Percentiles rank a stretch among this genome's conserved stretches.
phyloP scores from a whole-genome alignment of 495 filamentous ascomycete species.

The Cercophora scortea region DNA sequence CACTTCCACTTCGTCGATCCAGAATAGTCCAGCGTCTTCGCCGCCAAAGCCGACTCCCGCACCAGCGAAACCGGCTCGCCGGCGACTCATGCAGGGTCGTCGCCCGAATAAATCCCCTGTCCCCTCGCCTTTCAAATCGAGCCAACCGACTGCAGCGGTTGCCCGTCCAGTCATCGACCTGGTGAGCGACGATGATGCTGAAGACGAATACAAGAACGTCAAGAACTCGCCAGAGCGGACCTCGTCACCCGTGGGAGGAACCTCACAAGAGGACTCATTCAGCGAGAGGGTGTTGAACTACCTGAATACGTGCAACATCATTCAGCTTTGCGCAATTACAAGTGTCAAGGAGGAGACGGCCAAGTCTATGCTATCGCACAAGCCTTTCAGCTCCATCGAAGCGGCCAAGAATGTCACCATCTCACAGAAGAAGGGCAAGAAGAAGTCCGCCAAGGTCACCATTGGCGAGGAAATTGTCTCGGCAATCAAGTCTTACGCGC shows the following conservation, averaged over 20 bases:
- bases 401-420: conserved; percentile 55
- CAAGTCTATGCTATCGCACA: conserved; percentile 53
- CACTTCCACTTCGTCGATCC: conserved; percentile 11
- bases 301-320: conserved; percentile 68
- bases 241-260: conserved; percentile 4
- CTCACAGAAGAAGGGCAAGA: conserved; percentile 25
- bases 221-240: conserved; percentile 3
- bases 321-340: conserved; percentile 72
- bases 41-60: background rate
- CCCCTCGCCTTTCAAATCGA: conserved; percentile 10
- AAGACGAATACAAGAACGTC: conserved; percentile 12
- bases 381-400: conserved; percentile 59
- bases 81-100: conserved; percentile 24
- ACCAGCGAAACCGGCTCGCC: conserved; percentile 11
- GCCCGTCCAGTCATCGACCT: conserved; percentile 14
- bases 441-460: conserved; percentile 23
- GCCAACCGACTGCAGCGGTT: background rate
- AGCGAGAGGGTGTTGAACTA: conserved; percentile 58
- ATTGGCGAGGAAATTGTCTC: conserved; percentile 35
- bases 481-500: conserved; percentile 20
- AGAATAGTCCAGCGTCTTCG: conserved; percentile 8
- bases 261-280: conserved; percentile 5
- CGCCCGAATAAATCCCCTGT: conserved; percentile 9
- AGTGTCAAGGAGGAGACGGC: conserved; percentile 60
- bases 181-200: conserved; percentile 19